phyloP scores from a whole-genome alignment of 768 basidiomycete species.

The Tylopilus intermedius region DNA sequence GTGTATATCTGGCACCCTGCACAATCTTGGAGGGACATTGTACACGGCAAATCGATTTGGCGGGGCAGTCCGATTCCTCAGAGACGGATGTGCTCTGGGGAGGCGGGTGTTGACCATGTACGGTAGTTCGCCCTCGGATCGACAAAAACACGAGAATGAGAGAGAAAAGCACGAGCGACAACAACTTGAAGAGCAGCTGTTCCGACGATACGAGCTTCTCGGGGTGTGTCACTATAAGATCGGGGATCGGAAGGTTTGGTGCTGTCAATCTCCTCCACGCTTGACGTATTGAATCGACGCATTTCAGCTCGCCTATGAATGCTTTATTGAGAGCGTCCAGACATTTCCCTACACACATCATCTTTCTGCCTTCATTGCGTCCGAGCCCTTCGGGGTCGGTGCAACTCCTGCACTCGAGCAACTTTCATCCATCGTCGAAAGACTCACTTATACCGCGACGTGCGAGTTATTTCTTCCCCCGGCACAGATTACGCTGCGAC shows the following conservation, averaged over 20 bases:
- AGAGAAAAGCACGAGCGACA: conserved; percentile 43
- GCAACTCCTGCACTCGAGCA: conserved; percentile 44
- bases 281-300: not conserved
- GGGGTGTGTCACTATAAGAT: conserved; percentile 75
- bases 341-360: conserved; percentile 47
- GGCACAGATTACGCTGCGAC: conserved; percentile 44
- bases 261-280: not conserved
- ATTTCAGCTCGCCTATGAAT: conserved; percentile 54
- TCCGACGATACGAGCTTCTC: conserved; percentile 75
- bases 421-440: conserved; percentile 56
- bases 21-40: conserved; percentile 64
- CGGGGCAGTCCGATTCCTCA: conserved; percentile 63
- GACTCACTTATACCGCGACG: conserved; percentile 59
- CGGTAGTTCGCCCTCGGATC: not conserved
- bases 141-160: conserved; percentile 23
- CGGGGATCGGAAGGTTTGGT: conserved; percentile 65
- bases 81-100: conserved; percentile 55
- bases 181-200: conserved; percentile 60
- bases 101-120: conserved; percentile 39
- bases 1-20: conserved; percentile 67
- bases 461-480: conserved; percentile 61
- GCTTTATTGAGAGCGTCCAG: conserved; percentile 47
- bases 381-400: conserved; percentile 35
- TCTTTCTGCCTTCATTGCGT: conserved; percentile 10
- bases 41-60: conserved; percentile 62